Percentiles rank a stretch among this genome's conserved stretches.
Evolutionary conservation across 1,139 yeast genomes (phyloP).

Genomic region (Zygosaccharomyces sapae): DNA sequence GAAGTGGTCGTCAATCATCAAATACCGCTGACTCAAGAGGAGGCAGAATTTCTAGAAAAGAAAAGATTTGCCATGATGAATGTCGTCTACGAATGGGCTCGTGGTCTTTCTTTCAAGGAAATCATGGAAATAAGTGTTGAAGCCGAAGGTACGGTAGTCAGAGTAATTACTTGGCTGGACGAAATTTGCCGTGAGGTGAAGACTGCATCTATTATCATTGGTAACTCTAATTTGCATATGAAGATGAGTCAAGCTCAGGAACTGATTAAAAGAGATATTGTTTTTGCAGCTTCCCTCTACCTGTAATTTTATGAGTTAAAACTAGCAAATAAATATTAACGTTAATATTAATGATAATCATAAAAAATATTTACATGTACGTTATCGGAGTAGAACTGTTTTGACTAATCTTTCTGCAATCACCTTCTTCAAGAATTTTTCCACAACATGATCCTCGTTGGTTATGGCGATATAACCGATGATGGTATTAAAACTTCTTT

Average conservation of each 20-base stretch:
- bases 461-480: conserved; percentile 26
- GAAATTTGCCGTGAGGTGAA: conserved; percentile 94
- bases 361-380: conserved; percentile 1
- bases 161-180: conserved; percentile 90
- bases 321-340: not conserved
- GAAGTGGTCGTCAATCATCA: conserved; percentile 62
- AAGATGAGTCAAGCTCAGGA: conserved; percentile 94
- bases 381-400: conserved; percentile 11
- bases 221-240: conserved; percentile 80
- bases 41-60: conserved; percentile 74
- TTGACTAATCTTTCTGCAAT: conserved; percentile 18
- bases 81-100: conserved; percentile 97
- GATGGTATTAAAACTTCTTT: conserved; percentile 18
- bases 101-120: conserved; percentile 86
- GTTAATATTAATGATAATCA: not conserved
- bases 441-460: conserved; percentile 19
- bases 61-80: conserved; percentile 87
- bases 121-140: conserved; percentile 85
- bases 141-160: conserved; percentile 96
- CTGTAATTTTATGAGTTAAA: conserved; percentile 40
- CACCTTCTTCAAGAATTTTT: conserved; percentile 19
- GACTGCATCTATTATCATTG: conserved; percentile 90
- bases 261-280: conserved; percentile 90
- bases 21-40: conserved; percentile 77
- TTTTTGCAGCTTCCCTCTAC: conserved; percentile 92